phyloP scores from a whole-genome alignment of 2,329 filamentous ascomycete species.

The Fonsecaea multimorphosa region DNA sequence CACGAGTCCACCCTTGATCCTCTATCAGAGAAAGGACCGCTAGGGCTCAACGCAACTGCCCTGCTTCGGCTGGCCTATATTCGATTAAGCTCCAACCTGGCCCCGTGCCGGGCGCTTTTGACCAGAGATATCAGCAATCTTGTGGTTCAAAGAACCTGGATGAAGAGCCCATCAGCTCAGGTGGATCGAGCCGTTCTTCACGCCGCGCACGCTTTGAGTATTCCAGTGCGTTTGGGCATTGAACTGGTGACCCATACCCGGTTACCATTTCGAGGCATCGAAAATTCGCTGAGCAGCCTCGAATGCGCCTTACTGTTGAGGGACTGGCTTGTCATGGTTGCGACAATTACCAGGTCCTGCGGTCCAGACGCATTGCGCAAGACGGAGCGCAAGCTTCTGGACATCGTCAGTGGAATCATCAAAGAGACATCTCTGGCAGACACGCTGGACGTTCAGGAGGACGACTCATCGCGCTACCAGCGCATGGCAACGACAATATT shows the following conservation, averaged over 20 bases:
- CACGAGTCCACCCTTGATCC: slow-evolving; percentile 38
- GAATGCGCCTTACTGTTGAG: slow-evolving; percentile 41
- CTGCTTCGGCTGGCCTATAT: slow-evolving; percentile 40
- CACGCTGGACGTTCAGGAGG: slow-evolving; percentile 9
- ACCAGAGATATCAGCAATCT: slow-evolving; percentile 18
- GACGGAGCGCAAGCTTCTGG: slow-evolving; percentile 19
- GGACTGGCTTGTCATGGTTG: slow-evolving; percentile 37
- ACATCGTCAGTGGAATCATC: slow-evolving; percentile 39
- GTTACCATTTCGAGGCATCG: slow-evolving; percentile 40
- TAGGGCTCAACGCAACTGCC: slow-evolving; percentile 38
- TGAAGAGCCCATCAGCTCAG: slow-evolving; percentile 22
- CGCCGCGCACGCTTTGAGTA: slow-evolving; percentile 38
- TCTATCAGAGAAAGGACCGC: slow-evolving; percentile 36
- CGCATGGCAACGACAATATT: slow-evolving; percentile 33
- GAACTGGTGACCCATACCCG: slow-evolving; percentile 37
- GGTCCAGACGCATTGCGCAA: slow-evolving; percentile 12
- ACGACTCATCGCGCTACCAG: slow-evolving; percentile 24
- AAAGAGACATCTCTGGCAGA: slow-evolving; percentile 21
- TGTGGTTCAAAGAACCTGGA: not conserved
- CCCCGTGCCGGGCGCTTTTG: slow-evolving; percentile 26
- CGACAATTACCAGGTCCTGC: slow-evolving; percentile 2
- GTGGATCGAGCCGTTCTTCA: slow-evolving; percentile 38
- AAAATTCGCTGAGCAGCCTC: slow-evolving; percentile 40
- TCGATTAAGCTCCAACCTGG: slow-evolving; percentile 33
- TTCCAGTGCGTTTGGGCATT: slow-evolving; percentile 40